phyloP scores from a whole-genome alignment of 495 filamentous ascomycete genomes.

The Penicilliopsis zonata region DNA sequence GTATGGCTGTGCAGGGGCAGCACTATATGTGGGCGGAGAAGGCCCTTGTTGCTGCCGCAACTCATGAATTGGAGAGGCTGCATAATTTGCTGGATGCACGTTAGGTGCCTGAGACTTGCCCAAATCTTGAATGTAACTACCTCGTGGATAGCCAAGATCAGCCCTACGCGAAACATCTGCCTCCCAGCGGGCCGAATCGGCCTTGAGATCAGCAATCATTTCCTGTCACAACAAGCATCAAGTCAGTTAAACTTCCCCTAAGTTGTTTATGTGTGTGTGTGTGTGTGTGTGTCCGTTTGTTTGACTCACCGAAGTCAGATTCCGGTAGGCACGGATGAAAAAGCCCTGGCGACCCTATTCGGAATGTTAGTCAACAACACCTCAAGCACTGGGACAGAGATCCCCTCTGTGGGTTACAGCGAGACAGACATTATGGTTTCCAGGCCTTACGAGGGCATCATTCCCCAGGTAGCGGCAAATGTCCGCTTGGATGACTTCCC shows the following conservation, averaged over 20 bases:
- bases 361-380: slow-evolving; percentile 25
- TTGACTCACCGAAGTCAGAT: slow-evolving; percentile 66
- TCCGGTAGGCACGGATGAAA: slow-evolving; percentile 80
- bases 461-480: slow-evolving; percentile 90
- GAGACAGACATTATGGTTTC: slow-evolving; percentile 61
- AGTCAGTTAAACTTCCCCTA: slow-evolving; percentile 10
- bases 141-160: slow-evolving; percentile 34
- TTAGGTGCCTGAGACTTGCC: slow-evolving; percentile 27
- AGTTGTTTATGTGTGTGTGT: not conserved
- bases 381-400: not conserved
- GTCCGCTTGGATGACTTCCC: slow-evolving; percentile 89
- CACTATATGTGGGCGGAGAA: slow-evolving; percentile 27
- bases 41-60: slow-evolving; percentile 24
- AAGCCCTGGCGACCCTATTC: slow-evolving; percentile 60
- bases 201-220: slow-evolving; percentile 79
- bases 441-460: slow-evolving; percentile 81
- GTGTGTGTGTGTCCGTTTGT: not conserved
- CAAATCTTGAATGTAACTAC: slow-evolving; percentile 34
- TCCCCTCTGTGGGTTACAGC: slow-evolving; percentile 5
- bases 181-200: slow-evolving; percentile 72
- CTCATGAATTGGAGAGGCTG: slow-evolving; percentile 23
- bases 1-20: slow-evolving; percentile 21
- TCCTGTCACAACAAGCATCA: slow-evolving; percentile 40
- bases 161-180: slow-evolving; percentile 47
- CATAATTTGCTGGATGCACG: slow-evolving; percentile 23